Evolutionary conservation across 2,329 filamentous ascomycete species (phyloP), one percentile per base, ranked within the genome.

Genomic region (Onygenales sp.): DNA sequence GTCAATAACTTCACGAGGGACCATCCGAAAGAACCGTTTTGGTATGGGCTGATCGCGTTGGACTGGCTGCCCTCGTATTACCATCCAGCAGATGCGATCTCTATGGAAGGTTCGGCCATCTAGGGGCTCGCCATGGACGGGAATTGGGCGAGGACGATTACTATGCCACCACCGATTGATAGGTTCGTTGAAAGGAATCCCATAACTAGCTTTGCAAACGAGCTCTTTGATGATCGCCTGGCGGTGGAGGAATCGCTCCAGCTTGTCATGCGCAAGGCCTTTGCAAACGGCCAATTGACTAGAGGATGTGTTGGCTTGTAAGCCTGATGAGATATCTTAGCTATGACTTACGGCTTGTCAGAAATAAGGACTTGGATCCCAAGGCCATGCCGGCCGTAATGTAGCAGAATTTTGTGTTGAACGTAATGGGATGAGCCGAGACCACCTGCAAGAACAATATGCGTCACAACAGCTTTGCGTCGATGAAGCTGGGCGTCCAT

Each of bases 381-480:
- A 31, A n/a, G 10, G 11, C 21, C 43, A 11, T 21, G 11, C 2
- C 11, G 10, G 43, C 43, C 43, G 21, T 45, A 45, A 45, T 9
- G 4, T 6, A 59, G 59, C 32, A 63, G 58, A 1, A 74, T 61
- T 4, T 62, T 58, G 1, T 61, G 57, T 49, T 72, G 70, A 4
- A 74, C 66, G 54, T 75, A 74, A 6, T 66, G 61, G 1, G 64
- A 69, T 48, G 71, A 74, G 11, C 72, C 70, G 0, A 74, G 59
- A 1, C 72, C 72, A 6, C 72, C 72, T 4, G 67, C 71, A 1
- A 74, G 63, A 0, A 74, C 65, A 1, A 75, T 61, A 53, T 72
- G 58, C 60, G 43, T 62, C 63, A 49, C 67, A 14, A 11, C 10
- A 11, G 11, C 37, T 11, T 40, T 11, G 11, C 11, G 10, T 11